Evolutionary conservation across 208 protist genomes (phyloP).

Genomic region (Leishmania braziliensis): DNA sequence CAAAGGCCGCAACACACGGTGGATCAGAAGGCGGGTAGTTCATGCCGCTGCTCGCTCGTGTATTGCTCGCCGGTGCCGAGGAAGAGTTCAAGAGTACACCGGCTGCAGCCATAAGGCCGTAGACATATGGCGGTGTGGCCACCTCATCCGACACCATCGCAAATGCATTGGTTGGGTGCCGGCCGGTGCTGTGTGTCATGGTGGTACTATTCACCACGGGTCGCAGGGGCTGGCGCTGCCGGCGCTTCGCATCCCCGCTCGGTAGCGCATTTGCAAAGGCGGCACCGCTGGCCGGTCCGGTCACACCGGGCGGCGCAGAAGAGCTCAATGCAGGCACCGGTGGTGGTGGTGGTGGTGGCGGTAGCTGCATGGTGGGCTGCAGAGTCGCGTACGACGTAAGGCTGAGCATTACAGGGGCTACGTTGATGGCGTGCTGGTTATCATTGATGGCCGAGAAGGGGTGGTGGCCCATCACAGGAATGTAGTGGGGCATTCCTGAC

Average conservation of each 20-base stretch:
- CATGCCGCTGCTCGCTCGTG: slow-evolving; percentile 7
- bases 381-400: slow-evolving; percentile 14
- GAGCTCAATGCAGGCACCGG: background rate
- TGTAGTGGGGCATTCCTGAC: slow-evolving; percentile 31
- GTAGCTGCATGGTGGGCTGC: background rate
- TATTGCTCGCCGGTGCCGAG: background rate
- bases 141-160: slow-evolving; percentile 15
- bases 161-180: slow-evolving; percentile 4
- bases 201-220: slow-evolving; percentile 28
- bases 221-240: slow-evolving; percentile 17
- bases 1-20: background rate
- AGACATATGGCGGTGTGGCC: slow-evolving; percentile 29
- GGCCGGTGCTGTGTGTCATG: slow-evolving; percentile 25
- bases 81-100: slow-evolving; percentile 13
- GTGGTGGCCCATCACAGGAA: slow-evolving; percentile 36
- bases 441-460: slow-evolving; percentile 42
- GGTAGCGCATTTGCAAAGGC: background rate
- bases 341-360: slow-evolving; percentile 9
- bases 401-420: slow-evolving; percentile 25
- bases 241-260: slow-evolving; percentile 22
- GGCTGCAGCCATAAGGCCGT: slow-evolving; percentile 29
- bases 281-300: slow-evolving; percentile 7
- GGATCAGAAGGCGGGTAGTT: slow-evolving; percentile 17
- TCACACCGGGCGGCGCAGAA: background rate
- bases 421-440: slow-evolving; percentile 43